Evolutionary conservation across 257 asterid genomes (phyloP).

Genomic region (Avicennia marina): DNA sequence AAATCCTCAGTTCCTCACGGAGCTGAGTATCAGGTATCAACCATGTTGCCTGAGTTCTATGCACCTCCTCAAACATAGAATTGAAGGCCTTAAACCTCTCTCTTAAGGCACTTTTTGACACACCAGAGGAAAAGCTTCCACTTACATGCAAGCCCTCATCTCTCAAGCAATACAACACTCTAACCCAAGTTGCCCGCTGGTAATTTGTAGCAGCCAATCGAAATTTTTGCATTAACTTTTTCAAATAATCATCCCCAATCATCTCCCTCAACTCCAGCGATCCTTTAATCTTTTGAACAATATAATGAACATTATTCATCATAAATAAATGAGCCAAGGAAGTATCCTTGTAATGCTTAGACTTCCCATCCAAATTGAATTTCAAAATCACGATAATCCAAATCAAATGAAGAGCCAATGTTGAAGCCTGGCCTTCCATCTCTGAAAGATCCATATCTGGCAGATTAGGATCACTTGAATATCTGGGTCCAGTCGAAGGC

Average conservation of each 20-base stretch:
- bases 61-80: conserved; percentile 89
- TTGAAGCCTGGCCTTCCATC: conserved; percentile 47
- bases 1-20: conserved; percentile 84
- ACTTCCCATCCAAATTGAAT: conserved; percentile 73
- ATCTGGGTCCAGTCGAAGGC: conserved; percentile 63
- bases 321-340: conserved; percentile 79
- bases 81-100: conserved; percentile 85
- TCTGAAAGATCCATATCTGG: conserved; percentile 80
- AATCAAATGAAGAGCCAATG: conserved; percentile 70
- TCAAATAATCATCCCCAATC: conserved; percentile 73
- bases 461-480: conserved; percentile 52
- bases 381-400: conserved; percentile 78
- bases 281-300: conserved; percentile 71
- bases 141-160: conserved; percentile 83
- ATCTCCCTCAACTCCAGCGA: conserved; percentile 78
- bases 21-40: conserved; percentile 79
- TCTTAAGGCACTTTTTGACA: conserved; percentile 73
- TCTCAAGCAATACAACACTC: conserved; percentile 75
- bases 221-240: conserved; percentile 50
- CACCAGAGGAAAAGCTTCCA: conserved; percentile 81
- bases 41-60: conserved; percentile 83
- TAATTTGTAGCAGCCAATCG: conserved; percentile 65
- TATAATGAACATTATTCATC: conserved; percentile 92
- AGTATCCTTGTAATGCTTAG: conserved; percentile 68
- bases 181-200: conserved; percentile 78